A percentile compares a stretch with the other conserved stretches of the same genome.
phyloP scores from a whole-genome alignment of 2,329 filamentous ascomycete species.

The Blastomyces percursus region DNA sequence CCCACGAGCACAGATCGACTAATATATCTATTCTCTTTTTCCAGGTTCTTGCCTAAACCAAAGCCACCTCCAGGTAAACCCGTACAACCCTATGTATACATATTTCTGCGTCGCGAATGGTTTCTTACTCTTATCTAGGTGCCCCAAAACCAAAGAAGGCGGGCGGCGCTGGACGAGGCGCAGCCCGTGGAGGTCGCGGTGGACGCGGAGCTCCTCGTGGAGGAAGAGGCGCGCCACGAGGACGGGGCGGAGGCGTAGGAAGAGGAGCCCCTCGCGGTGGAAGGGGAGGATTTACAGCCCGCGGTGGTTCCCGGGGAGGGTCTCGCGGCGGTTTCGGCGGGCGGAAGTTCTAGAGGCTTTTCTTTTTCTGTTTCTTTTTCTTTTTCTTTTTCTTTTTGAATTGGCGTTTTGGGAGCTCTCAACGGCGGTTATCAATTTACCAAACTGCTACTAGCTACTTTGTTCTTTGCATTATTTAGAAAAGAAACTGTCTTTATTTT shows the following conservation, averaged over 20 bases:
- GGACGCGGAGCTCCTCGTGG: slow-evolving; percentile 37
- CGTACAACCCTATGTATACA: background rate
- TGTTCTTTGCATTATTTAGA: background rate
- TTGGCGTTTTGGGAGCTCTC: slow-evolving; percentile 6
- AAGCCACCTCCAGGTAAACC: slow-evolving; percentile 52
- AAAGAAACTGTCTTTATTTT: background rate
- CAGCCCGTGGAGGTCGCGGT: slow-evolving; percentile 36
- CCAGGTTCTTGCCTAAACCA: slow-evolving; percentile 80
- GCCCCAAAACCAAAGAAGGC: slow-evolving; percentile 59
- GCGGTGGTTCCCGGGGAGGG: slow-evolving; percentile 24
- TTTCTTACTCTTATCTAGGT: slow-evolving; percentile 37
- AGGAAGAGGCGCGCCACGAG: slow-evolving; percentile 45
- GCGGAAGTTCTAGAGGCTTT: slow-evolving; percentile 12
- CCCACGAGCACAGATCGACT: slow-evolving; percentile 15
- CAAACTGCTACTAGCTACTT: background rate
- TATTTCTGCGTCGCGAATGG: background rate
- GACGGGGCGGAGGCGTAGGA: slow-evolving; percentile 40
- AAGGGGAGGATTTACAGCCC: slow-evolving; percentile 22
- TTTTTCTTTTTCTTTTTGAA: background rate
- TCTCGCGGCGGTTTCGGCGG: slow-evolving; percentile 25
- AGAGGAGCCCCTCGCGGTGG: slow-evolving; percentile 29
- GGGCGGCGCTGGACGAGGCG: slow-evolving; percentile 47
- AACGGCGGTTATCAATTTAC: slow-evolving; percentile 1
- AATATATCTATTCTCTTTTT: background rate
- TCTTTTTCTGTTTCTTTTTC: background rate